Conservation (phyloP, 192 early-diverging fungal genomes). For the Entomortierella lignicola region DNA sequence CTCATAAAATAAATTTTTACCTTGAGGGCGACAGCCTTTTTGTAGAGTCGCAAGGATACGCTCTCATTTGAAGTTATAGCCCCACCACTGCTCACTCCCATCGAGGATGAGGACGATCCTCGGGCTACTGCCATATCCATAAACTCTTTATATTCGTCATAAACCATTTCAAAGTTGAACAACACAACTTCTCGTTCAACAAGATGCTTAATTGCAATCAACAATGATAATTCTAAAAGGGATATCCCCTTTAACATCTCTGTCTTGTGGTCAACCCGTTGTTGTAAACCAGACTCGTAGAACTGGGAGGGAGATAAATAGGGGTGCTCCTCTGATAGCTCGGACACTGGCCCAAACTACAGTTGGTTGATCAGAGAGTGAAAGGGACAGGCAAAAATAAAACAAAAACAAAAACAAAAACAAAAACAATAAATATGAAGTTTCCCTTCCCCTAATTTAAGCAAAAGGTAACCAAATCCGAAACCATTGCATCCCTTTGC, state of each 20-base stretch:
- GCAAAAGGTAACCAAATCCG: no score
- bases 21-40: conserved; percentile 87
- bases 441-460: no score
- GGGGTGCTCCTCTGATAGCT: conserved; percentile 41
- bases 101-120: conserved; percentile 50
- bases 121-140: conserved; percentile 67
- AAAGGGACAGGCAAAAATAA: no score
- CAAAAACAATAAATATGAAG: not conserved
- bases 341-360: conserved; percentile 61
- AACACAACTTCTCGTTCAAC: conserved; percentile 69
- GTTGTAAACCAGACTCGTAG: conserved; percentile 53
- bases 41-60: conserved; percentile 76
- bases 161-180: conserved; percentile 96
- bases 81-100: conserved; percentile 29
- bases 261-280: conserved; percentile 64
- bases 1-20: conserved; percentile 44
- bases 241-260: conserved; percentile 75
- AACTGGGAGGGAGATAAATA: conserved; percentile 53
- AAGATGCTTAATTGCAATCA: conserved; percentile 83
- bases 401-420: not conserved
- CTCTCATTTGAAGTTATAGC: conserved; percentile 39
- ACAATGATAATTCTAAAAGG: conserved; percentile 80
- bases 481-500: no score
- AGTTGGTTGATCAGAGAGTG: not conserved
- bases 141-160: conserved; percentile 91